Conservation (phyloP, 345 rosid genomes). For the Rhodamnia argentea region DNA sequence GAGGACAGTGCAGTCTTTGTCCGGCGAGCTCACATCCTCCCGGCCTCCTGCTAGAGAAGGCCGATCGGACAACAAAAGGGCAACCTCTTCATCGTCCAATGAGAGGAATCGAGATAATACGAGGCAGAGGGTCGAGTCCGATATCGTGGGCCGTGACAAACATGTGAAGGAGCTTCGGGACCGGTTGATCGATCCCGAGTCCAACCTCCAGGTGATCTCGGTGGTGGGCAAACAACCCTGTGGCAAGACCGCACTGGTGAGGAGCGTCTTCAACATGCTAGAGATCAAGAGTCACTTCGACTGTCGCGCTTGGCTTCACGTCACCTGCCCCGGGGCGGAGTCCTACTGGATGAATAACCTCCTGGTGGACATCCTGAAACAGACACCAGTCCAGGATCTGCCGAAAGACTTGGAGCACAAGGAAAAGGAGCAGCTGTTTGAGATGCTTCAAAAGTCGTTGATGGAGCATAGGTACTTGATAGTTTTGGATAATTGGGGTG, state of each 20-base stretch:
- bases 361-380: conserved; percentile 2
- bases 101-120: too few relatives aligned
- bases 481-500: neutral
- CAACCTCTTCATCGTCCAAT: too few relatives aligned
- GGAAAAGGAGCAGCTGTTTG: neutral
- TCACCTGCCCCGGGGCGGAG: neutral
- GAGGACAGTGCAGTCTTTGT: too few relatives aligned
- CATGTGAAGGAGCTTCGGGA: neutral
- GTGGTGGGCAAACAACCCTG: conserved; percentile 17
- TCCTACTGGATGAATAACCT: too few relatives aligned
- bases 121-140: too few relatives aligned
- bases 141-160: neutral
- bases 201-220: neutral
- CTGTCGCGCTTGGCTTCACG: conserved; percentile 6
- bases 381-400: neutral
- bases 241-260: conserved; percentile 25
- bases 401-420: conserved; percentile 1
- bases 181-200: neutral
- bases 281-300: neutral
- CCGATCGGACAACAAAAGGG: too few relatives aligned
- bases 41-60: too few relatives aligned
- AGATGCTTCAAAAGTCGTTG: neutral
- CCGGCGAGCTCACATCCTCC: too few relatives aligned
- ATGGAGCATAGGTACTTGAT: conserved; percentile 9
- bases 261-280: conserved; percentile 5